phyloP scores from a whole-genome alignment of 257 asterid genomes.

The Nicotiana otophora region DNA sequence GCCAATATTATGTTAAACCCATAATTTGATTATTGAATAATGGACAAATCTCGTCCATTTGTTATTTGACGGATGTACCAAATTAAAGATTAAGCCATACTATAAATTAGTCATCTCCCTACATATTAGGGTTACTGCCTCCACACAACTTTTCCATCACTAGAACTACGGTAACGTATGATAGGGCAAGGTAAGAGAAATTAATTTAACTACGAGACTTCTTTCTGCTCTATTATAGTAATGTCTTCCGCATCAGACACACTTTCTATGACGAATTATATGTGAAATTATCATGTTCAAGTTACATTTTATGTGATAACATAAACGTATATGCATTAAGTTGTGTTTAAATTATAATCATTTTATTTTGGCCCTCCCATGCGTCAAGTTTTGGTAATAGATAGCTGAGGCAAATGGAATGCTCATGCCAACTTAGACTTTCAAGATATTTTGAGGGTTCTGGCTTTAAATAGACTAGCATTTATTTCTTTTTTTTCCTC shows the following conservation, averaged over 20 bases:
- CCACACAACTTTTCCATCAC: background rate
- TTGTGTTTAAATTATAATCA: too few relatives aligned
- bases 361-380: too few relatives aligned
- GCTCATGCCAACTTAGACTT: too few relatives aligned
- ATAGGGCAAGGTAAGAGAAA: background rate
- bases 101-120: background rate
- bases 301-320: background rate
- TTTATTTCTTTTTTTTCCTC: too few relatives aligned
- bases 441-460: too few relatives aligned
- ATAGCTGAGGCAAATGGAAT: too few relatives aligned
- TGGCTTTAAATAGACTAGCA: too few relatives aligned
- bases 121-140: background rate
- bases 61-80: background rate
- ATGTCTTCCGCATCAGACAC: background rate
- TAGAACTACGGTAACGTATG: background rate
- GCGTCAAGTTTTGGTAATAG: too few relatives aligned
- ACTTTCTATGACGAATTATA: background rate
- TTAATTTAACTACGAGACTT: too few relatives aligned
- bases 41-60: background rate
- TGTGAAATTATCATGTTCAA: background rate
- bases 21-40: background rate
- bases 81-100: background rate
- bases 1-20: too few relatives aligned
- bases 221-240: background rate
- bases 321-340: background rate